Evolutionary conservation across 2,329 filamentous ascomycete species (phyloP), one percentile per base, ranked within the genome.

Genomic region (Scedosporium apiospermum): DNA sequence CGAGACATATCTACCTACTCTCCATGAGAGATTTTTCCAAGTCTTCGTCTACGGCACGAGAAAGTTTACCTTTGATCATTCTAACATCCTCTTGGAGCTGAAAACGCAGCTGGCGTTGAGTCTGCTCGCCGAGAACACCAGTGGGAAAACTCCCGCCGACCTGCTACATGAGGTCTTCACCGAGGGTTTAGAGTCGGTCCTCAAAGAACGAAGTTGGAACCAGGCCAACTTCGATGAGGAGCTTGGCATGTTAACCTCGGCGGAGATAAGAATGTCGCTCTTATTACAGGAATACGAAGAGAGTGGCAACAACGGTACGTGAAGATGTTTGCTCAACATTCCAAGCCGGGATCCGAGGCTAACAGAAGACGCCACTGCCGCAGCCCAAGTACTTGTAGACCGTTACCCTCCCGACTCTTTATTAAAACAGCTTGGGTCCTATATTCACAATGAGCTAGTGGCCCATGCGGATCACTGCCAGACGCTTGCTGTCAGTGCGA

Each of bases 81-180:
- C 76, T 16, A 76, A 77, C 9, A 66, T 82, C 1, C 77, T 78
- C 57, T 68, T 82, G 21, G 74, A 72, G n/a, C 73, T 82, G 64
- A 81, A 79, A 67, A 78, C 77, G 0, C 78, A 80, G 58, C 69
- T 74, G 63, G 73, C 87, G 59, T 85, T 89, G 64, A 75, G 80
- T 57, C 77, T 78, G 10, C 74, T 88, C 21, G 75, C 80, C 51
- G 75, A 74, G 6, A 72, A 81, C 58, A 75, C 78, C 0, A 82
- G 80, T 62, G 80, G 78, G 16, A 73, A 84, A 60, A 68, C 69
- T 16, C 74, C 77, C 14, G 82, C 84, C 14, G 81, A 84, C 16
- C 74, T 80, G 18, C 70, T 88, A 16, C 79, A 80, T 10, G 80
- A 85, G 61, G 77, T 84, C 3, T 78, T 90, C 42, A 77, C 81